Evolutionary conservation across 2,329 filamentous ascomycete species (phyloP), one percentile per base, ranked within the genome.

Genomic region (Emergomyces pasteurianus): DNA sequence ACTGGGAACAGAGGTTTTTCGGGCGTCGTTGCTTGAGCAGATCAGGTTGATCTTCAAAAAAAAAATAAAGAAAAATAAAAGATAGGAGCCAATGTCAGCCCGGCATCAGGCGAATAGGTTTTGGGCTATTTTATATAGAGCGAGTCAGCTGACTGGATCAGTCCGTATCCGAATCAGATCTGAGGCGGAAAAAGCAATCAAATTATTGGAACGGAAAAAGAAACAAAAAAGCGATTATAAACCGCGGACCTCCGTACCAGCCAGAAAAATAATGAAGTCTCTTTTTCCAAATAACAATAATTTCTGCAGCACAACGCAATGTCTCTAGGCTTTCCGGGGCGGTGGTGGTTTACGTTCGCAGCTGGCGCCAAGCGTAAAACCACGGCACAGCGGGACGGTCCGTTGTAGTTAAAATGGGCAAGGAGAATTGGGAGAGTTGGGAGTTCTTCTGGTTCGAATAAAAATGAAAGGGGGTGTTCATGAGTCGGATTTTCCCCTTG

Each of bases 121-220:
- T 42, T 36, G 57, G 57, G 43, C 34, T 49, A 58, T 58, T 28
- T 23, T 50, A 23, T 40, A 49, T 47, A 50, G 28, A 36, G 34
- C 57, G 31, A 26, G 46, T 58, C 57, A 58, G 57, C 57, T 58
- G 57, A 58, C 57, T 50, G 28, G n/a, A n/a, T 5, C 43, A n/a
- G 57, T 58, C 50, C 43, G 50, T 50, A 58, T 58, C 46, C 57
- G n/a, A 58, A 58, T 40, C 38, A 3, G 57, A 28, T 36, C 28
- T 16, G 26, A 36, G 26, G 34, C 42, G 50, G 31, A 58, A 50
- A 58, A 58, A 58, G 43, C 40, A 58, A 58, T 16, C n/a, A 50
- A 31, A 49, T 23, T 34, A 43, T 49, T 43, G 53, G 36, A 40
- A 6, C 8, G 16, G 21, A 21, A 40, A 56, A 56, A 56, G 42